These are phyloP conservation scores for Tylopilus sp. DNA, from an alignment of 768 basidiomycete genomes.

Conservation along the genomic window DNA sequence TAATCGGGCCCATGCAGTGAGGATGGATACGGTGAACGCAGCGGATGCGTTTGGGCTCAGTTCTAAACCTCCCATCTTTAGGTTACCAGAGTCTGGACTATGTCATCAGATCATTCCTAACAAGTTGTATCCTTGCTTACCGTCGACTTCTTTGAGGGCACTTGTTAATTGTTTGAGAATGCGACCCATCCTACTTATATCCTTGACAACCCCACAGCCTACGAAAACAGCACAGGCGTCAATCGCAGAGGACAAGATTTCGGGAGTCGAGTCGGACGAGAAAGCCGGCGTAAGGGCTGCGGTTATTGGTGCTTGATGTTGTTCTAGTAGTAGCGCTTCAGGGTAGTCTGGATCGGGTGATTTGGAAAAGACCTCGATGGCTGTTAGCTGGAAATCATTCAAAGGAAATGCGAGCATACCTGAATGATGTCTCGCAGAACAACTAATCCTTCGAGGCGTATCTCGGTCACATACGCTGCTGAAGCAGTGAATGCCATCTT, in stretches of 20 bases:
- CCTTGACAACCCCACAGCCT: constrained; percentile 91
- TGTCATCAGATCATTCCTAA: constrained; percentile 6
- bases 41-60: constrained; percentile 92
- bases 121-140: constrained; percentile 36
- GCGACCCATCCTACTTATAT: constrained; percentile 87
- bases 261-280: constrained; percentile 91
- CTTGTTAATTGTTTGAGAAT: constrained; percentile 86
- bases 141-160: constrained; percentile 87
- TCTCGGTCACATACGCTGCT: constrained; percentile 94
- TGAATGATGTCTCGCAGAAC: constrained; percentile 91
- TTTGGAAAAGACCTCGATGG: constrained; percentile 72
- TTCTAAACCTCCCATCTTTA: constrained; percentile 84
- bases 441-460: constrained; percentile 84
- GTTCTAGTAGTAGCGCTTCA: constrained; percentile 86
- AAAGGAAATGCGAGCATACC: constrained; percentile 39
- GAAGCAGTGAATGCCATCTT: constrained; percentile 98
- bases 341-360: constrained; percentile 93
- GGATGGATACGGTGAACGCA: constrained; percentile 88
- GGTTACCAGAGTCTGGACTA: constrained; percentile 68
- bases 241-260: constrained; percentile 89
- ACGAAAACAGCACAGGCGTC: constrained; percentile 94
- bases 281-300: constrained; percentile 97
- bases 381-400: constrained; percentile 3
- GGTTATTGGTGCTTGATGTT: constrained; percentile 97
- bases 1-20: constrained; percentile 95